These are phyloP conservation scores for Hericium alpestre DNA, from an alignment of 768 basidiomycete species.

Conservation along the genomic window DNA sequence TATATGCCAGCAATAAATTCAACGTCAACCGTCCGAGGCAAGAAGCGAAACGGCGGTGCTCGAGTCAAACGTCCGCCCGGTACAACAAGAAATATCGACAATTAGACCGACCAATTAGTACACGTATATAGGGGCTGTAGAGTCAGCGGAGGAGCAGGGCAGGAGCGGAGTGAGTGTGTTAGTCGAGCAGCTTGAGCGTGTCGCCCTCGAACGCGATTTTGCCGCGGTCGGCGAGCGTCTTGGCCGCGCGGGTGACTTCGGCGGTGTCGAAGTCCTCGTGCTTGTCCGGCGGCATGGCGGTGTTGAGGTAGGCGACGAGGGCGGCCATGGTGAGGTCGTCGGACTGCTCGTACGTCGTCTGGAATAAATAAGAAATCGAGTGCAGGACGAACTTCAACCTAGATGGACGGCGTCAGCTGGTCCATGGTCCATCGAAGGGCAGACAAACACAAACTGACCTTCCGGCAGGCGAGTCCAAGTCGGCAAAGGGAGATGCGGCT, in stretches of 20 bases:
- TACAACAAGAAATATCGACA: not conserved
- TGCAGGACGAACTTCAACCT: constrained; percentile 47
- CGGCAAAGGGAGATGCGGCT: constrained; percentile 31
- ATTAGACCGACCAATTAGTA: not conserved
- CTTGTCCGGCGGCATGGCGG: constrained; percentile 67
- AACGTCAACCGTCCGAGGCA: no score
- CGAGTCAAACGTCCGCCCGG: not conserved
- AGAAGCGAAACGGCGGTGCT: not conserved
- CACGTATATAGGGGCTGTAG: not conserved
- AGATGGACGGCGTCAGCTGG: not conserved
- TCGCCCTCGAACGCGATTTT: constrained; percentile 23
- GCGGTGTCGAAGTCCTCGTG: constrained; percentile 74
- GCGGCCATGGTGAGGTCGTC: constrained; percentile 66
- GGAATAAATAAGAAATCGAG: constrained; percentile 55
- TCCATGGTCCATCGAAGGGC: constrained; percentile 2
- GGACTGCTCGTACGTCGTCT: constrained; percentile 51
- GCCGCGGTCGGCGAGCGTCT: constrained; percentile 21
- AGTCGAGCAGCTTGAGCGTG: constrained; percentile 16
- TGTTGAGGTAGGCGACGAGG: constrained; percentile 61
- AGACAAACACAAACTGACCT: constrained; percentile 33
- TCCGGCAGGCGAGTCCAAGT: constrained; percentile 49
- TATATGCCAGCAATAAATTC: no score
- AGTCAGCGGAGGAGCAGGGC: not conserved
- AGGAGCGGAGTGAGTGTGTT: not conserved
- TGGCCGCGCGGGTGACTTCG: constrained; percentile 39